These are phyloP conservation scores for Oenanthe javanica DNA, from an alignment of 140 eudicot genomes.

Conservation along the genomic window DNA sequence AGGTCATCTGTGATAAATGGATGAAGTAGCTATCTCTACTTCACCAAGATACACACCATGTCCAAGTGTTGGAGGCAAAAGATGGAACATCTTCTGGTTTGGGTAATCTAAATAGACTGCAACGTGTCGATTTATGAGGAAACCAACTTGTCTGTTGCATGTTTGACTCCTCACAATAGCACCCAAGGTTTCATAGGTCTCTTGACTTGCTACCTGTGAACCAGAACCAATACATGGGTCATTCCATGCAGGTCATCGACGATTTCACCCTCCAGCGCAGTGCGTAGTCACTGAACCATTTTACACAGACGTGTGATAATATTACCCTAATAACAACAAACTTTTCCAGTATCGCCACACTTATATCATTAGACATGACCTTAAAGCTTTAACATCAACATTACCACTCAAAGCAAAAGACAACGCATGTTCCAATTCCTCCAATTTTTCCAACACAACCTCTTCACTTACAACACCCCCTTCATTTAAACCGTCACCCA, in stretches of 20 bases:
- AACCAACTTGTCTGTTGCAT: constrained; percentile 82
- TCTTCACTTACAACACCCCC: neutral
- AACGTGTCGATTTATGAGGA: constrained; percentile 92
- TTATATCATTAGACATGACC: constrained; percentile 35
- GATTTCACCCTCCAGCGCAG: too few relatives aligned
- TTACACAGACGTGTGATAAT: constrained; percentile 52
- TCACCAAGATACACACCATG: constrained; percentile 97
- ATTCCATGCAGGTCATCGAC: too few relatives aligned
- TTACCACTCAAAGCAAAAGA: constrained; percentile 39
- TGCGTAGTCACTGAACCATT: neutral
- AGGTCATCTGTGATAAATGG: constrained; percentile 76
- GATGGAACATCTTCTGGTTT: constrained; percentile 98
- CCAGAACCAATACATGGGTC: too few relatives aligned
- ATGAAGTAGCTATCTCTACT: constrained; percentile 93
- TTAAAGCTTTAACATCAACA: constrained; percentile 30
- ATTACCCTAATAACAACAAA: constrained; percentile 48
- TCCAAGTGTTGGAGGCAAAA: constrained; percentile 93
- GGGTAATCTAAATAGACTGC: constrained; percentile 94
- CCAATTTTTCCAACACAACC: neutral
- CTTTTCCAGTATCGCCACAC: constrained; percentile 43
- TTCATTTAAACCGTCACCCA: neutral
- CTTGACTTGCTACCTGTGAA: constrained; percentile 80
- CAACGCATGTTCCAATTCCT: constrained; percentile 32
- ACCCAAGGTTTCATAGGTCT: constrained; percentile 88
- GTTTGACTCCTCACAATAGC: constrained; percentile 99